phyloP scores from a whole-genome alignment of 768 basidiomycete genomes.

The Coprinellus micaceus region DNA sequence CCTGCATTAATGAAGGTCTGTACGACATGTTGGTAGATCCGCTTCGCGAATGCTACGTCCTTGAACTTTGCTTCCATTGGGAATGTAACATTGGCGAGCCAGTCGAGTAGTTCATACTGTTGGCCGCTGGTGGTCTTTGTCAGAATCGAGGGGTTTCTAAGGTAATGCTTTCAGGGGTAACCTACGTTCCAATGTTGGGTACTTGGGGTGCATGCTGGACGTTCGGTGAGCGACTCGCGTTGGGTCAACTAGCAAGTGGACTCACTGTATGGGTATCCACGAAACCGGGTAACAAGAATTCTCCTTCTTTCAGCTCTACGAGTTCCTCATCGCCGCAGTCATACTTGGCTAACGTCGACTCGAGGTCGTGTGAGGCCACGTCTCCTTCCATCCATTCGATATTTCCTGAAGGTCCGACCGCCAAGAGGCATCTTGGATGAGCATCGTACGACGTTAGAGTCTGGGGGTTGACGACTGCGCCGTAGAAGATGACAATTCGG shows the following conservation, averaged over 20 bases:
- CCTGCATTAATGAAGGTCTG: conserved; percentile 67
- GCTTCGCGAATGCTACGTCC: conserved; percentile 65
- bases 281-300: conserved; percentile 84
- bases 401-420: conserved; percentile 41
- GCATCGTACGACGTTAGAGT: conserved; percentile 40
- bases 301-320: conserved; percentile 41
- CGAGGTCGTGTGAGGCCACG: conserved; percentile 44
- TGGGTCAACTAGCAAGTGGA: conserved; percentile 9
- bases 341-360: conserved; percentile 47
- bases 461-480: conserved; percentile 54
- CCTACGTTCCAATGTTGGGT: conserved; percentile 65
- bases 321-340: conserved; percentile 46
- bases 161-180: conserved; percentile 1
- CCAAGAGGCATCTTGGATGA: conserved; percentile 52
- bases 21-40: conserved; percentile 69
- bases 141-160: background rate
- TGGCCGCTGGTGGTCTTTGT: conserved; percentile 54
- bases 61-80: conserved; percentile 79
- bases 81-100: conserved; percentile 83
- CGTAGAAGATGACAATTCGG: conserved; percentile 39
- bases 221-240: background rate
- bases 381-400: conserved; percentile 73
- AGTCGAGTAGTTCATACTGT: conserved; percentile 83
- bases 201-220: conserved; percentile 76
- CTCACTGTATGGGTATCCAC: conserved; percentile 89